Evolutionary conservation across 2,329 filamentous ascomycete genomes (phyloP), one percentile per base, ranked within the genome.

Genomic region (Beauveria varroae): DNA sequence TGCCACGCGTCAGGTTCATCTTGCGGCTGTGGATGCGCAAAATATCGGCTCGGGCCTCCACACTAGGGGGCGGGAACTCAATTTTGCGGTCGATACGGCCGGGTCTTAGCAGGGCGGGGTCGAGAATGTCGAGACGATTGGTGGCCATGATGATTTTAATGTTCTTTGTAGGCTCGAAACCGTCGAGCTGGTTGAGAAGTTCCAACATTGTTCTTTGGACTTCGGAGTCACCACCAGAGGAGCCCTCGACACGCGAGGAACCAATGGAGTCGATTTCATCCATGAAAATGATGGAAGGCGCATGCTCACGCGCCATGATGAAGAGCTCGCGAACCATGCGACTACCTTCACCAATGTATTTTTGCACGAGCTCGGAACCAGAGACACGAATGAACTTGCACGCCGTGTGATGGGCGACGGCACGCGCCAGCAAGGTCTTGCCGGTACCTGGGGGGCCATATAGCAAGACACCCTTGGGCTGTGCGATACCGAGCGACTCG

Each of bases 101-200:
- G n/a, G 95, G 95, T 69, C 95, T 88, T 67, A 99, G 82, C 50
- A 99, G 84, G 1, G 95, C 95, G 2, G 95, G 95, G 74, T 99
- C 95, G 52, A 99, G 85, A 66, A 99, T 98, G 70, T 99, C 95
- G 65, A 99, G 85, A 73, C 95, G 90, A 78, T 99, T 99, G 54
- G 95, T 99, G 60, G 95, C 95, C 93, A 99, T 99, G 79, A 99
- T 96, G 75, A 99, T 91, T 78, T 99, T 99, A 86, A 99, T 99
- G 78, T 98, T 98, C 82, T 99, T 99, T 52, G 93, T 98, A 6
- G 95, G 95, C 78, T 98, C 95, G 76, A 99, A 99, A 56, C 95
- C 95, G 73, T 99, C 95, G 63, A 99, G 85, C 81, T 99, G 95
- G 79, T 99, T 99, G 66, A 99, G 86, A 63, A 99, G 82, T 76